Conservation (phyloP, 106 monocot genomes). For the Allium cepa region DNA sequence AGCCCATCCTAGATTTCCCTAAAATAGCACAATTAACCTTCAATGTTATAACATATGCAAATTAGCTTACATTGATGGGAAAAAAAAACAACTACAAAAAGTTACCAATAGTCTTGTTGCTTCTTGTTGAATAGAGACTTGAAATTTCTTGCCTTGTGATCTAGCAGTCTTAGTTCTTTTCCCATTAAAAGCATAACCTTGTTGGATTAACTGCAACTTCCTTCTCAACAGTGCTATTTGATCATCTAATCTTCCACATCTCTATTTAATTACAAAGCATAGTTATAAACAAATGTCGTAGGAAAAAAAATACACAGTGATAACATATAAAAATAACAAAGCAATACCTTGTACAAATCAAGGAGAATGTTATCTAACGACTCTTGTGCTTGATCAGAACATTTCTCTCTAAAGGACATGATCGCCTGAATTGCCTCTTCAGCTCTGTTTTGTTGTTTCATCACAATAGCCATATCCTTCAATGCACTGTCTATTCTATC, state of each 20-base stretch:
- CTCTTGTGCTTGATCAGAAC: constrained; percentile 86
- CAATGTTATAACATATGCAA: not conserved
- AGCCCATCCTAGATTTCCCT: constrained; percentile 95
- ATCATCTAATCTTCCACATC: constrained; percentile 85
- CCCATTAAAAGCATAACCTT: constrained; percentile 83
- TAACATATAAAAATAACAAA: not conserved
- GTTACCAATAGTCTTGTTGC: constrained; percentile 64
- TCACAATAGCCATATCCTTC: constrained; percentile 98
- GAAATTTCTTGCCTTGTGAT: constrained; percentile 91
- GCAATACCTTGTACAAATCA: constrained; percentile 81
- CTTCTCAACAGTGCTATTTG: constrained; percentile 68
- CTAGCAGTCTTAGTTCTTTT: constrained; percentile 83
- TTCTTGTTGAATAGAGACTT: constrained; percentile 91
- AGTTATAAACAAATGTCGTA: not conserved
- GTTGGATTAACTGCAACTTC: constrained; percentile 66
- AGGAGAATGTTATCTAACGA: constrained; percentile 92
- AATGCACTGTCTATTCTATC: constrained; percentile 89
- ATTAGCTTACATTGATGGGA: no score
- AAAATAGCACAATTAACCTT: constrained; percentile 1
- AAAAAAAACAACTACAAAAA: not conserved
- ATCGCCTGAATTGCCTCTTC: constrained; percentile 97
- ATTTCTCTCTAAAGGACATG: constrained; percentile 64
- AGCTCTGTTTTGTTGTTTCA: constrained; percentile 95
- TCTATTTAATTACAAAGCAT: constrained; percentile 24
- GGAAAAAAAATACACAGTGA: not conserved